Base-by-base conservation (phyloP, 1,284 basidiomycete genomes). In the Earliella scabrosa region DNA sequence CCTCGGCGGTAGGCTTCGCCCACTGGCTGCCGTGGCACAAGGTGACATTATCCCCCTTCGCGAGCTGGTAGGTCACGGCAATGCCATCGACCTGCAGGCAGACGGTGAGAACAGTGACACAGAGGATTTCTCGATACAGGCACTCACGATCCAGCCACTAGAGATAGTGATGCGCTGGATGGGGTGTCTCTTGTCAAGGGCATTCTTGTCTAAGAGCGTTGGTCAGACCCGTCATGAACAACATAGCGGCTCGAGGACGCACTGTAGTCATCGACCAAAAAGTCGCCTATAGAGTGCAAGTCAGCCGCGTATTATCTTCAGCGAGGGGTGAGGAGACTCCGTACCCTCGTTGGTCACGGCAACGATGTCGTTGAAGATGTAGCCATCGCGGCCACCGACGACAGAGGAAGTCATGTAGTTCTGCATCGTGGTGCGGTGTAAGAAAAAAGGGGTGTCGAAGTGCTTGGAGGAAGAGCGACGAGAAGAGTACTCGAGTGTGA, bases 51-150 rank as follows among this genome's bases (percentile, higher is more conserved):
- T 38, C 10, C 10, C 50, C 51, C 36, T 27, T 27, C 13, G 45
- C 45, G 38, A 58, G 34, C 21, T 56, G 27, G 49, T 64, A 64
- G n/a, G 46, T 55, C 26, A 60, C 18, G 8, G 43, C 23, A 9
- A 64, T 26, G 26, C 58, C 63, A 18, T 62, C 60, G 20, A 64
- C 49, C 63, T 64, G n/a, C n/a, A 38, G 13, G 26, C 3, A 3
- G 20, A 14, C 3, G 13, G 11, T 7, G 13, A 18, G 2, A n/a
- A 13, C 6, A 18, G 7, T 18, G 29, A n/a, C 35, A 38, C 14
- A 7, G 8, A 14, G 11, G 18, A 4, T n/a, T 13, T 7, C 24
- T 11, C 4, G 31, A 6, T 13, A 14, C 8, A 21, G 29, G 3
- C 2, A 39, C 58, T 1, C 27, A 60, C 58, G 13, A 58, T 51